These are phyloP conservation scores for Penicillium concentricum DNA, from an alignment of 2,329 filamentous ascomycete genomes.

Conservation along the genomic window DNA sequence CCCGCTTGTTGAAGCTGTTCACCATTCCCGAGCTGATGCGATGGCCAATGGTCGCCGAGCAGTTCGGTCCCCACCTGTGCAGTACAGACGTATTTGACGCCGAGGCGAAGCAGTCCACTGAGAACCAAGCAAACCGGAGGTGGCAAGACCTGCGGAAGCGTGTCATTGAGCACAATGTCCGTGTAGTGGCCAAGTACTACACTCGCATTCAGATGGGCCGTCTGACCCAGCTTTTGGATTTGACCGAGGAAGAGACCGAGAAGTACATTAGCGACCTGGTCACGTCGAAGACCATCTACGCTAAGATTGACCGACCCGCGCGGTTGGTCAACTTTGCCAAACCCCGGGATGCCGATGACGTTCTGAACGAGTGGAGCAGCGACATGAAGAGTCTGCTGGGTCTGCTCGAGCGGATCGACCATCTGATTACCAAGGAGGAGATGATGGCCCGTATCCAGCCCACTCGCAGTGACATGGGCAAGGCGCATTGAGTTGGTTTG, in stretches of 20 bases:
- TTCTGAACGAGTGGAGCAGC: conserved; percentile 96
- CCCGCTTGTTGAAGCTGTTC: conserved; percentile 87
- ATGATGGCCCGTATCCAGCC: conserved; percentile 99
- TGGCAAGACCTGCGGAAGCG: conserved; percentile 97
- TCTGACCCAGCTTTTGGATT: conserved; percentile 83
- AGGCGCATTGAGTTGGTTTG: conserved; percentile 32
- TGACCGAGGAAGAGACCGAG: conserved; percentile 94
- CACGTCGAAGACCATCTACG: conserved; percentile 95
- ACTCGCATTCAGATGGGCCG: conserved; percentile 93
- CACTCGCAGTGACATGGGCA: conserved; percentile 38
- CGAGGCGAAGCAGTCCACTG: conserved; percentile 59
- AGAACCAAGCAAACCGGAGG: conserved; percentile 77
- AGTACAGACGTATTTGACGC: conserved; percentile 85
- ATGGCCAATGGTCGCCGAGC: conserved; percentile 89
- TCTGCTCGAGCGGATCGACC: conserved; percentile 85
- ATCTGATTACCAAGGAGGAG: conserved; percentile 98
- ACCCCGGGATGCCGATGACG: conserved; percentile 90
- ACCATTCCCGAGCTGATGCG: conserved; percentile 96
- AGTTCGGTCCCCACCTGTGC: conserved; percentile 85
- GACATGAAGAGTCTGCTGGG: conserved; percentile 95
- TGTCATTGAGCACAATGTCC: conserved; percentile 98
- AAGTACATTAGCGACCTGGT: conserved; percentile 98
- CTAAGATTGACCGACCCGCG: conserved; percentile 93
- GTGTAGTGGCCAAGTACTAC: conserved; percentile 97
- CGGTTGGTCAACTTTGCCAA: conserved; percentile 92